Conservation (phyloP, 768 basidiomycete genomes). For the Macrolepiota albuminosa region DNA sequence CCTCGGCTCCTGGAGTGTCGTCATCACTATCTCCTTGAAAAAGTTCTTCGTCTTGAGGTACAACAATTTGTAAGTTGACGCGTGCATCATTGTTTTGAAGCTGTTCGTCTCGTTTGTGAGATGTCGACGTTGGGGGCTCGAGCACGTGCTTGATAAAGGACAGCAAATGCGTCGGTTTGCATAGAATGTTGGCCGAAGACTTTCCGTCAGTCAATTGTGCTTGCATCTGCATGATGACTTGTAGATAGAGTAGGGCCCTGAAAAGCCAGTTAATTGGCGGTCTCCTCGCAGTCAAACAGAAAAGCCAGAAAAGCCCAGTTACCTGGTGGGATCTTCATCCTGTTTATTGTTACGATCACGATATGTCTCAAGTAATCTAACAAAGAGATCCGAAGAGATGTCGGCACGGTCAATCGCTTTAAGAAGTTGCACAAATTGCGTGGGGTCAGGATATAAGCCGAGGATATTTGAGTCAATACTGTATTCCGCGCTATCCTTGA, state of each 20-base stretch:
- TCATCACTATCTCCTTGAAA: slow-evolving; percentile 52
- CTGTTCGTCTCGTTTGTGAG: slow-evolving; percentile 22
- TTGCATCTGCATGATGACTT: slow-evolving; percentile 82
- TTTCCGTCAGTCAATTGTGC: slow-evolving; percentile 53
- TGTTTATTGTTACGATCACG: slow-evolving; percentile 34
- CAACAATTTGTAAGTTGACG: slow-evolving; percentile 28
- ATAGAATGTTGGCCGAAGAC: slow-evolving; percentile 50
- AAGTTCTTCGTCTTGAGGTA: slow-evolving; percentile 31
- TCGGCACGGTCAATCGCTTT: slow-evolving; percentile 64
- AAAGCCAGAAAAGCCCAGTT: slow-evolving; percentile 6
- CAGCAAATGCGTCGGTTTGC: slow-evolving; percentile 70
- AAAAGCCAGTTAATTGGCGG: slow-evolving; percentile 2
- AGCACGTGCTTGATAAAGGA: slow-evolving; percentile 79
- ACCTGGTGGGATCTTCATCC: slow-evolving; percentile 52
- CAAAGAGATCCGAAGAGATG: slow-evolving; percentile 68
- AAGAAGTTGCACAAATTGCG: slow-evolving; percentile 61
- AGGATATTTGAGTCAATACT: slow-evolving; percentile 54
- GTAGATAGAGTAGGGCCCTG: slow-evolving; percentile 70
- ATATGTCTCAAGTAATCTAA: slow-evolving; percentile 70
- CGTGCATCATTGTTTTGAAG: not conserved
- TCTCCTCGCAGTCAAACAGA: not conserved
- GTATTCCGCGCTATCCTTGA: slow-evolving; percentile 34
- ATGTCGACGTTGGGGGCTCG: slow-evolving; percentile 31
- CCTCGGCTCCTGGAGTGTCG: slow-evolving; percentile 35
- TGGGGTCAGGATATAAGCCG: slow-evolving; percentile 71